These are phyloP conservation scores for Malus hybrid DNA, from an alignment of 331 rosid species.

Conservation along the genomic window DNA sequence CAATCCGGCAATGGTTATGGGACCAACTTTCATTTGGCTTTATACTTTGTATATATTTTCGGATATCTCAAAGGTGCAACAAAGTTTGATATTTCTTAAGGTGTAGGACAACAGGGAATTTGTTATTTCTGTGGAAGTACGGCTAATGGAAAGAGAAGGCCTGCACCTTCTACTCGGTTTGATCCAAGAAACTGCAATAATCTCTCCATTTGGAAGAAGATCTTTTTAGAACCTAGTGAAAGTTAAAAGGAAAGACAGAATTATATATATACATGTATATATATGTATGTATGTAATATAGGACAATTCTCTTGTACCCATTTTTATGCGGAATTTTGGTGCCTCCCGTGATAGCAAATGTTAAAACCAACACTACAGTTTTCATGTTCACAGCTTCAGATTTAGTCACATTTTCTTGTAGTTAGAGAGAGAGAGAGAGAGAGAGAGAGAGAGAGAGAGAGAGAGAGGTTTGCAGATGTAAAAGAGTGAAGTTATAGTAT, in stretches of 20 bases:
- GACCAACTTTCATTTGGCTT: neutral
- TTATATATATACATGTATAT: no score
- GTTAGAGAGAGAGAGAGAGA: neutral
- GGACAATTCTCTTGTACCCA: neutral
- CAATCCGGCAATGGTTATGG: constrained; percentile 1
- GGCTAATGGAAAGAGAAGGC: constrained; percentile 8
- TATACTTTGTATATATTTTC: no score
- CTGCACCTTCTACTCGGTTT: constrained; percentile 1
- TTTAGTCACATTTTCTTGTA: neutral
- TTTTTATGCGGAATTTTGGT: neutral
- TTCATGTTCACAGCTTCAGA: no score
- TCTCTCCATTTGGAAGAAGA: neutral
- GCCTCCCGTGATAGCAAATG: neutral
- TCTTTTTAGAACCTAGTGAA: neutral
- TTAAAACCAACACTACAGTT: neutral
- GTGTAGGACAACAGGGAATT: neutral
- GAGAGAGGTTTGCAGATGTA: neutral
- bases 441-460: neutral
- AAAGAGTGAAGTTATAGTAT: neutral
- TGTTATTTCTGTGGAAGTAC: neutral
- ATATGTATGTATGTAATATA: no score
- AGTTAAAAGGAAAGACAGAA: neutral
- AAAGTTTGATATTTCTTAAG: constrained; percentile 5
- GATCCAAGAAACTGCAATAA: constrained; percentile 9
- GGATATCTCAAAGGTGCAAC: neutral